Evolutionary conservation across 306 rosid genomes (phyloP).

Genomic region (Senna siamea): DNA sequence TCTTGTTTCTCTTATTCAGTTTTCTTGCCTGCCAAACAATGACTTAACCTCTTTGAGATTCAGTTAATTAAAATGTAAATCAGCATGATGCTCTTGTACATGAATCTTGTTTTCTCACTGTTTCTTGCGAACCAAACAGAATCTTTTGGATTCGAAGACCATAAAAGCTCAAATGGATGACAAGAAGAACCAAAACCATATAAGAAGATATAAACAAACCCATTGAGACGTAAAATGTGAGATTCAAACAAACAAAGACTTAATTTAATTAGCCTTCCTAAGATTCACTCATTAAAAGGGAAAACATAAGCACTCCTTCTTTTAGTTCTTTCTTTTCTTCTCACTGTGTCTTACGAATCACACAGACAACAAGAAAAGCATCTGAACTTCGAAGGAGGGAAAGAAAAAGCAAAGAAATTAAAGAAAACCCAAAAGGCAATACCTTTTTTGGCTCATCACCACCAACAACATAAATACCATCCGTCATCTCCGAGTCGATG

Average conservation of each 20-base stretch:
- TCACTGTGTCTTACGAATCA: not conserved
- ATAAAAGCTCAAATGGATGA: no score
- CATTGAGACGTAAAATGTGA: not conserved
- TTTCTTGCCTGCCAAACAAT: no score
- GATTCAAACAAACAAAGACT: not conserved
- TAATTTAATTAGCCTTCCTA: not conserved
- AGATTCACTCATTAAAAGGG: not conserved
- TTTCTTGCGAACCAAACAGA: no score
- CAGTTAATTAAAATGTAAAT: not conserved
- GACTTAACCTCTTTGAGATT: no score
- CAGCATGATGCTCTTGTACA: no score
- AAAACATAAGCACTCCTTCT: not conserved
- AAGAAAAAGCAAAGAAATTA: not conserved
- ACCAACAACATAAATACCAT: no score
- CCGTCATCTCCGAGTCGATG: no score
- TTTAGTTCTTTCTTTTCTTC: not conserved
- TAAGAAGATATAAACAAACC: not conserved
- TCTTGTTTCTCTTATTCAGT: no score
- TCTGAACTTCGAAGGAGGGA: no score
- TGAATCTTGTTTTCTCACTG: no score
- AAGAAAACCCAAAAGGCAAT: not conserved
- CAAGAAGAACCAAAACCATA: no score
- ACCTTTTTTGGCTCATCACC: not conserved
- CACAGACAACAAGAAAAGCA: not conserved
- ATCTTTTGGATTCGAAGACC: no score